A percentile compares a stretch with the other conserved stretches of the same genome.
These are phyloP conservation scores for Hymenoscyphus fraxineus DNA, from an alignment of 2,329 filamentous ascomycete species.

Conservation along the genomic window DNA sequence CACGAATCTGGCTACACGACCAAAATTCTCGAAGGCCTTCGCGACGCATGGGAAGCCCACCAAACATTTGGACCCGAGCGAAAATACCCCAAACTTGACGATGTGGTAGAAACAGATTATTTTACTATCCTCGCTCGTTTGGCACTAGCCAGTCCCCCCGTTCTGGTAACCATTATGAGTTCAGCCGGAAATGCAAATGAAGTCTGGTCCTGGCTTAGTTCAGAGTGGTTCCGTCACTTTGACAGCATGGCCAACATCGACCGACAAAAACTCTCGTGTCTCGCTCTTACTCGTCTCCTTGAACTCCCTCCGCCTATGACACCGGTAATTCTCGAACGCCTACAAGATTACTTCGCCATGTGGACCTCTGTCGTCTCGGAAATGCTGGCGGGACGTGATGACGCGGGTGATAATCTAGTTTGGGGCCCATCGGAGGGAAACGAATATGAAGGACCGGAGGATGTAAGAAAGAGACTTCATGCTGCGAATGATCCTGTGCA, in stretches of 20 bases:
- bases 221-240: constrained; percentile 66
- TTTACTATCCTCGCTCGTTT: constrained; percentile 79
- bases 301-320: constrained; percentile 54
- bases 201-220: constrained; percentile 57
- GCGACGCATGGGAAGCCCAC: constrained; percentile 67
- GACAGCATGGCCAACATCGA: constrained; percentile 63
- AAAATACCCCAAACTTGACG: constrained; percentile 64
- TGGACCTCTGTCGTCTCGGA: constrained; percentile 70
- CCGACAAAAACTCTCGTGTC: constrained; percentile 66
- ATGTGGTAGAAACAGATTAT: constrained; percentile 78
- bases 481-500: constrained; percentile 63
- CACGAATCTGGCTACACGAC: constrained; percentile 59
- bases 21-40: constrained; percentile 62
- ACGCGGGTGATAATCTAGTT: constrained; percentile 50
- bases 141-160: constrained; percentile 66
- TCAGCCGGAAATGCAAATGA: constrained; percentile 42
- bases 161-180: constrained; percentile 59
- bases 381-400: constrained; percentile 56
- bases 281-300: constrained; percentile 68
- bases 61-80: constrained; percentile 79
- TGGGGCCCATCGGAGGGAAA: constrained; percentile 41
- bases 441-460: constrained; percentile 56
- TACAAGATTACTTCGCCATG: constrained; percentile 72
- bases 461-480: constrained; percentile 50
- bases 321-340: constrained; percentile 52